Percentiles rank a stretch among this genome's conserved stretches.
Evolutionary conservation across 2,329 filamentous ascomycete species (phyloP).

Genomic region (Neodidymelliopsis sp.): DNA sequence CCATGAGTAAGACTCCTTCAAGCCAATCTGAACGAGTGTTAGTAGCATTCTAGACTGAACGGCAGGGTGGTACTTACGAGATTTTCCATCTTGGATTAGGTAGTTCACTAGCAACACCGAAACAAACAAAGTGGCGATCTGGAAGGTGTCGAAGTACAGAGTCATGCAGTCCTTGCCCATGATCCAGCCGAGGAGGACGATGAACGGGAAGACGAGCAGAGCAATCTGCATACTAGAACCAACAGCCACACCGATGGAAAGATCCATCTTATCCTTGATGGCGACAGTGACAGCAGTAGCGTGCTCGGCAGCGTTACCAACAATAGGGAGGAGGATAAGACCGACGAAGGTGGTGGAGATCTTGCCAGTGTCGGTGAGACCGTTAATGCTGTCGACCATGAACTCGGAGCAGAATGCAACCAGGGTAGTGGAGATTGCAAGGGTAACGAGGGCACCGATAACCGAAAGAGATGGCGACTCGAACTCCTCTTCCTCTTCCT

Average conservation of each 20-base stretch:
- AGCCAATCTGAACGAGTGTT: slow-evolving; percentile 57
- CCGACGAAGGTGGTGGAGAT: slow-evolving; percentile 69
- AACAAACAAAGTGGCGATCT: slow-evolving; percentile 73
- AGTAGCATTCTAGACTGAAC: slow-evolving; percentile 13
- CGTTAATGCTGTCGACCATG: slow-evolving; percentile 67
- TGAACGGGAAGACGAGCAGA: slow-evolving; percentile 66
- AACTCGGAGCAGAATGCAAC: slow-evolving; percentile 79
- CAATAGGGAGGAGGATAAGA: slow-evolving; percentile 69
- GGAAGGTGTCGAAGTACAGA: slow-evolving; percentile 86
- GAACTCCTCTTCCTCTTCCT: slow-evolving; percentile 71
- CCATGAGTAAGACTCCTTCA: slow-evolving; percentile 67
- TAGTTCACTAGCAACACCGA: slow-evolving; percentile 66
- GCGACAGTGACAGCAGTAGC: slow-evolving; percentile 69
- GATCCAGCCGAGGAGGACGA: slow-evolving; percentile 68
- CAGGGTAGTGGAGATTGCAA: slow-evolving; percentile 76
- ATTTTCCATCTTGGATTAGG: slow-evolving; percentile 67
- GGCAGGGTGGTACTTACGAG: slow-evolving; percentile 41
- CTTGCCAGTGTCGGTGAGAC: slow-evolving; percentile 56
- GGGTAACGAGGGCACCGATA: slow-evolving; percentile 73
- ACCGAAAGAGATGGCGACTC: slow-evolving; percentile 78
- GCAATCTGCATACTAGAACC: slow-evolving; percentile 72
- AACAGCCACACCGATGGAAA: slow-evolving; percentile 72
- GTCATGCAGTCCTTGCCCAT: slow-evolving; percentile 70
- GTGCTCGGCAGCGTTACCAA: slow-evolving; percentile 72
- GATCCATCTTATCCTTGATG: slow-evolving; percentile 72